Evolutionary conservation across 2,329 filamentous ascomycete genomes (phyloP), one percentile per base, ranked within the genome.

Genomic region (Microsporum canis): DNA sequence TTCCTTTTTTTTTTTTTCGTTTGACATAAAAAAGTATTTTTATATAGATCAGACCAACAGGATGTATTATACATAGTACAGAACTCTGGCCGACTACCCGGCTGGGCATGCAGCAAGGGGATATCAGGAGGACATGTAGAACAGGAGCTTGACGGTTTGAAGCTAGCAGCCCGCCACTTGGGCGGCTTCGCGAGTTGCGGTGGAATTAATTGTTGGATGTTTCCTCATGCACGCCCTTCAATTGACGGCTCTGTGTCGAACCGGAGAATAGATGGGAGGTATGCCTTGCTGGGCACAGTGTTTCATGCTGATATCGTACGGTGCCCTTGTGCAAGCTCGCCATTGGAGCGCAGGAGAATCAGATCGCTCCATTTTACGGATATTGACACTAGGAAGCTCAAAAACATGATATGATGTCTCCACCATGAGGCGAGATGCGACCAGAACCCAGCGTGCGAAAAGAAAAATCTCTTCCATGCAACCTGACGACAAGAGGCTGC

Each of bases 381-480:
- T 34, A 23, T 12, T n/a, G 39, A 43, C n/a, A 43, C 6, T n/a
- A 43, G 39, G 39, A n/a, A 43, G 39, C 17, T n/a, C 14, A 14
- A 36, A 10, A 55, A 55, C 49, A 55, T 55, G 49, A 55, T 55
- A 31, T 55, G 49, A 36, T 31, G 49, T n/a, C 14, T 47, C 45
- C 45, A 49, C 45, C 45, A 12, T 10, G 45, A 49, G 45, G 45
- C 45, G 23, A 49, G 45, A 47, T 27, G 43, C 27, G 1, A 49
- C 14, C 45, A 49, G 10, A 31, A 23, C 23, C 49, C 31, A 55
- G 14, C 49, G 27, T 29, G 23, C 3, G 23, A 34, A 8, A 12
- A 17, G 45, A 55, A 55, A 55, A 55, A 55, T 55, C 49, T 55
- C 49, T 55, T 55, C 49, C 49, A 55, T 55, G 49, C 49, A 55